A percentile compares a stretch with the other conserved stretches of the same genome.
Conservation (phyloP, 257 asterid genomes). For the Ophiorrhiza pumila region DNA sequence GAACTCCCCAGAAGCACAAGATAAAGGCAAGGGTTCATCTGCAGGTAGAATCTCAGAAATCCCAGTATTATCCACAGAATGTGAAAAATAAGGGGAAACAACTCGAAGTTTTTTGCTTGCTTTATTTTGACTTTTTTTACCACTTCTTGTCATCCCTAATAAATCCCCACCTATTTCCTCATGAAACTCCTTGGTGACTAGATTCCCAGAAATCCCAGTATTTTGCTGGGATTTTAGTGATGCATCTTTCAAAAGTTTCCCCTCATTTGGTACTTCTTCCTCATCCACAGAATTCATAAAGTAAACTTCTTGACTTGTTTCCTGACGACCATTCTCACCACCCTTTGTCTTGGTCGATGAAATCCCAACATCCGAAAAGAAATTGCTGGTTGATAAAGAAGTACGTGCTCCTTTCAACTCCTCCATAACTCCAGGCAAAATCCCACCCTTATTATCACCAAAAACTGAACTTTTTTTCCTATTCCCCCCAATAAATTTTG, state of each 20-base stretch:
- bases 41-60: neutral
- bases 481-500: neutral
- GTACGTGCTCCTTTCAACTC: neutral
- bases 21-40: neutral
- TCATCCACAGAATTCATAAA: neutral
- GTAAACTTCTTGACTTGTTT: neutral
- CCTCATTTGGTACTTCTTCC: no score
- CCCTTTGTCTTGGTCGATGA: no score
- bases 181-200: neutral
- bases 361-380: no score
- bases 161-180: neutral
- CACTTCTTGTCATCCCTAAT: neutral
- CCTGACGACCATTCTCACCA: neutral
- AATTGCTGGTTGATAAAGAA: no score
- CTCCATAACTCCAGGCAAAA: neutral
- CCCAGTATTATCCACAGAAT: neutral
- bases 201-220: neutral
- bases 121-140: constrained; percentile 12
- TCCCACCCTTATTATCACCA: neutral
- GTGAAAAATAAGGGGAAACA: constrained; percentile 50
- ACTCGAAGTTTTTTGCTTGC: constrained; percentile 21
- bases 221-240: no score
- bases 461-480: neutral
- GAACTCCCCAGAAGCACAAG: neutral
- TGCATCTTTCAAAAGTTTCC: no score